These are phyloP conservation scores for Gillenia trifoliata DNA, from an alignment of 306 rosid genomes.

Conservation along the genomic window DNA sequence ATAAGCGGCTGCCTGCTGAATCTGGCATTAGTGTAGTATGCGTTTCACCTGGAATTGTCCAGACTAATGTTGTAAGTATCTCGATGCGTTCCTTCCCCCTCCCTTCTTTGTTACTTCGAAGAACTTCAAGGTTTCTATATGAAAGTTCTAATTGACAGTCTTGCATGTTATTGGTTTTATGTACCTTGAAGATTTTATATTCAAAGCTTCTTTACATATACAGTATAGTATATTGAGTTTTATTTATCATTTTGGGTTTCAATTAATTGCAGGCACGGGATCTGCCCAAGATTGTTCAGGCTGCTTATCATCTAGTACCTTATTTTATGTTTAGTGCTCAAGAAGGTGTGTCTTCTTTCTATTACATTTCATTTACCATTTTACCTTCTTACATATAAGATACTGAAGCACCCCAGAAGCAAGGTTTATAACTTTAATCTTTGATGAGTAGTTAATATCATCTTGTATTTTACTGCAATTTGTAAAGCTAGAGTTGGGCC, in stretches of 20 bases:
- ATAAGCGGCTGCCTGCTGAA: slow-evolving; percentile 79
- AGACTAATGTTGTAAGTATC: slow-evolving; percentile 86
- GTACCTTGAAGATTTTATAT: not conserved
- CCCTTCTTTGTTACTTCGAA: not conserved
- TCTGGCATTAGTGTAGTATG: slow-evolving; percentile 69
- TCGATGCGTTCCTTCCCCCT: not conserved
- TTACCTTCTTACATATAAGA: not conserved
- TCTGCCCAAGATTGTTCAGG: slow-evolving; percentile 75
- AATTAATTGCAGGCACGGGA: slow-evolving; percentile 74
- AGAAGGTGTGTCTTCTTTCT: slow-evolving; percentile 60
- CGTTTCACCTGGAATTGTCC: slow-evolving; percentile 96
- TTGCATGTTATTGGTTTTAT: not conserved
- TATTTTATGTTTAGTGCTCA: slow-evolving; percentile 88
- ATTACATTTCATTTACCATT: not conserved
- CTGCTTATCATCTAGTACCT: slow-evolving; percentile 79
- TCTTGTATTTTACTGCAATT: not conserved
- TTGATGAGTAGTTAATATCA: not conserved
- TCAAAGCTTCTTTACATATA: not conserved
- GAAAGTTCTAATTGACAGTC: not conserved
- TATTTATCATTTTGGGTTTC: slow-evolving; percentile 13
- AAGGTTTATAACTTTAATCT: not conserved
- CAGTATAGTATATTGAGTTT: not conserved
- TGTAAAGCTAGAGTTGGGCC: not conserved
- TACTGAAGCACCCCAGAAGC: not conserved
- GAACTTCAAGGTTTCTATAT: not conserved